Evolutionary conservation across 2,329 filamentous ascomycete genomes (phyloP).

Genomic region (Colletotrichum neosansevieriae): DNA sequence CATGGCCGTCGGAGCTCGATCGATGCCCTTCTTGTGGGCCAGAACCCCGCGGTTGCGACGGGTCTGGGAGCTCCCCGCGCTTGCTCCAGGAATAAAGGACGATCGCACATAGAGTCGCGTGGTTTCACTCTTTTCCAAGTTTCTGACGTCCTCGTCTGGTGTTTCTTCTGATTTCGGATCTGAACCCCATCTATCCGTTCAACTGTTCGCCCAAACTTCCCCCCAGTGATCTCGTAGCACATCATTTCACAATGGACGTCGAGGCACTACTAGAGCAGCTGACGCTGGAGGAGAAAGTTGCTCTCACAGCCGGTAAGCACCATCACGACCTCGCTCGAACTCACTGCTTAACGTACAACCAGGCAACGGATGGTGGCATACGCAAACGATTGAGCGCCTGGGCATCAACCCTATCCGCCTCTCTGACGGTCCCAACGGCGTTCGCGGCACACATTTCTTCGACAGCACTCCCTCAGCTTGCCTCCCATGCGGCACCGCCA

Average conservation of each 20-base stretch:
- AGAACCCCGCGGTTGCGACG: slow-evolving; percentile 21
- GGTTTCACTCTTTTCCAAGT: not conserved
- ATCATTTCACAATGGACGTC: slow-evolving; percentile 28
- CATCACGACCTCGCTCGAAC: fast-evolving
- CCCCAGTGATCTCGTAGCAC: not conserved
- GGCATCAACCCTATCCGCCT: slow-evolving; percentile 36
- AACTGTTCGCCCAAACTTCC: not conserved
- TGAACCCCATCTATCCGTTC: not conserved
- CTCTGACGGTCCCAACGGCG: slow-evolving; percentile 47
- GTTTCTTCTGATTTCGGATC: not conserved
- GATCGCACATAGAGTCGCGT: not conserved
- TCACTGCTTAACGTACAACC: not conserved
- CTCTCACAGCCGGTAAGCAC: slow-evolving; percentile 37
- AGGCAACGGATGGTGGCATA: slow-evolving; percentile 43
- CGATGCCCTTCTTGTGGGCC: slow-evolving; percentile 20
- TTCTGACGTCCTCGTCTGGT: not conserved
- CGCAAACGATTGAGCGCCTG: slow-evolving; percentile 37
- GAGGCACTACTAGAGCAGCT: slow-evolving; percentile 38
- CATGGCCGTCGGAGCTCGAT: slow-evolving; percentile 15
- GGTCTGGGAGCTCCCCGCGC: slow-evolving; percentile 17
- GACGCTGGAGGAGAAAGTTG: slow-evolving; percentile 40
- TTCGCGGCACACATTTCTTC: slow-evolving; percentile 76
- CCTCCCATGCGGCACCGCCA: slow-evolving; percentile 68
- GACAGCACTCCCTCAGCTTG: slow-evolving; percentile 70
- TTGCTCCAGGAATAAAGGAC: slow-evolving; percentile 14